Conservation (phyloP, 495 filamentous ascomycete species). For the Trichoderma virens region DNA sequence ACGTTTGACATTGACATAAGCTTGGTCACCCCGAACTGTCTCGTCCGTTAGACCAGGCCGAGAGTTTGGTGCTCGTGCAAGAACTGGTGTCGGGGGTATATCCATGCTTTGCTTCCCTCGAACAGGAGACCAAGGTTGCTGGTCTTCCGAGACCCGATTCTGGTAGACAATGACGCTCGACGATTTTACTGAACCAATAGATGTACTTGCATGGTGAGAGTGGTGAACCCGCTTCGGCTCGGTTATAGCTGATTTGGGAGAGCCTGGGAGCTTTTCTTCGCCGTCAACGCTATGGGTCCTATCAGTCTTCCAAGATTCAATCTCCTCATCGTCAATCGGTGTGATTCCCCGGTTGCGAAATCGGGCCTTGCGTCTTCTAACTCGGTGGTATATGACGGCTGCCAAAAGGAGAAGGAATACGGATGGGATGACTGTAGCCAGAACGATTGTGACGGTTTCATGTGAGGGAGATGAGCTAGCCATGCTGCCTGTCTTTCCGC, state of each 20-base stretch:
- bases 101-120: slow-evolving; percentile 31
- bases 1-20: slow-evolving; percentile 34
- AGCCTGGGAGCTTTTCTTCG: slow-evolving; percentile 7
- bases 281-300: slow-evolving; percentile 17
- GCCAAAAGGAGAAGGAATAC: background rate
- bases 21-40: slow-evolving; percentile 38
- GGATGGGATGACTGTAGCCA: slow-evolving; percentile 2
- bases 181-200: slow-evolving; percentile 30
- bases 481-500: background rate
- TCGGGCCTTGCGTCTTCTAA: background rate
- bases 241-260: background rate
- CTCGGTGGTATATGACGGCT: background rate
- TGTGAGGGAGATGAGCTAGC: background rate
- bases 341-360: slow-evolving; percentile 37
- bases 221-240: background rate
- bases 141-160: slow-evolving; percentile 28
- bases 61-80: slow-evolving; percentile 40
- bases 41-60: slow-evolving; percentile 42
- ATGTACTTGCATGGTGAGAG: slow-evolving; percentile 28
- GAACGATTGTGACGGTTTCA: background rate
- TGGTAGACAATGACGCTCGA: slow-evolving; percentile 40
- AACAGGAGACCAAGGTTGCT: slow-evolving; percentile 27
- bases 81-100: slow-evolving; percentile 35
- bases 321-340: slow-evolving; percentile 46
- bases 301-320: slow-evolving; percentile 40